Evolutionary conservation across 2,329 filamentous ascomycete genomes (phyloP), one percentile per base, ranked within the genome.

Genomic region (Blastomyces emzantsi): DNA sequence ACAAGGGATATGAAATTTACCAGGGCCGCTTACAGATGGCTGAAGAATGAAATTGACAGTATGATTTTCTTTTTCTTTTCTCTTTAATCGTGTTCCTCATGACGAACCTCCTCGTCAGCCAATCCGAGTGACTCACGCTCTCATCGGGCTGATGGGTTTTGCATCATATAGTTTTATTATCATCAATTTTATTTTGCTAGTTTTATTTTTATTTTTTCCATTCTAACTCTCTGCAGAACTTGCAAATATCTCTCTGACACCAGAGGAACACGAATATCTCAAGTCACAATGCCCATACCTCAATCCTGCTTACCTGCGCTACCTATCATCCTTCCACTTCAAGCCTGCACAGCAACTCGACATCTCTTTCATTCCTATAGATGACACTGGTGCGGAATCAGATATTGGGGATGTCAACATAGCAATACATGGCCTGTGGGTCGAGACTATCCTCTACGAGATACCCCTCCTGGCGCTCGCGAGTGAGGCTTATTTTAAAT

Each of bases 401-500:
- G 86, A 88, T 64, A 70, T 88, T 54, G 94, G 94, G 54, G 88
- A 92, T 64, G 79, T 97, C 60, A 80, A 88, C 69, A 86, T 97
- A 67, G 80, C 85, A 51, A 88, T 95, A 67, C 86, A 87, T 69
- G 94, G 94, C 11, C 81, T 87, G 62, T 99, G 94, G 94, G 84
- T 91, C 9, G 92, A 97, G 69, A 97, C 94, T 0, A 99, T 99
- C 64, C 84, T 99, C 30, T 99, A 99, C 78, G 94, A 99, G 78
- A 97, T 99, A 64, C 94, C 94, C 0, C 83, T 99, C 28, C 83
- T 99, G 25, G 92, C 95, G 2, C 77, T 99, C 67, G 90, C 93
- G 1, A 97, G 92, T 58, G 93, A 99, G 76, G 91, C 94, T 60
- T 99, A 97, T 79, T 99, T 99, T 82, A 92, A 90, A 73, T 97